Base-by-base conservation (phyloP, 208 protist genomes). In the Strigomonas galati region DNA sequence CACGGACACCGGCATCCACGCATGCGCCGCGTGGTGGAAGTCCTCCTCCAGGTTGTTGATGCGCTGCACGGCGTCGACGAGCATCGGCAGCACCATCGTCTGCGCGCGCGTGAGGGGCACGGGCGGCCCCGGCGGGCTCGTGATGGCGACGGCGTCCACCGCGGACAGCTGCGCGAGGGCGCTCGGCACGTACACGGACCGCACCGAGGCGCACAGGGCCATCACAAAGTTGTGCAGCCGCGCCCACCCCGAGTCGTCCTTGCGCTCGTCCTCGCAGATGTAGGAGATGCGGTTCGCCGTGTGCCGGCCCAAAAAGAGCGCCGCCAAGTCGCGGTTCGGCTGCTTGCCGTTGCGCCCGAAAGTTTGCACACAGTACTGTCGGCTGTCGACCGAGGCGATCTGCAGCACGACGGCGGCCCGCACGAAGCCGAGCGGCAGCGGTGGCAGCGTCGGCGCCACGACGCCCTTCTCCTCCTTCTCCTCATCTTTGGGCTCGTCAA, bases 291-390 rank as follows among this genome's bases (percentile, higher is more conserved):
- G 17, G 10, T n/a, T 10, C 17, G 10, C 43, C n/a, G 17, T 14
- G 51, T 10, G 9, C 12, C n/a, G 10, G 14, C 7, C 12, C 51
- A n/a, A 26, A 23, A 56, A 7, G 51, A 26, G 7, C n/a, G 51
- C 7, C n/a, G 51, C 51, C 14, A 56, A 26, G 51, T 56, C 51
- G 23, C 51, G 51, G 51, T 56, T 56, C n/a, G 51, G 51, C 51
- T 56, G 51, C 17, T 23, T 23, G 51, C 51, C 51, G 19, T 56
- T 56, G n/a, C 27, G 17, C 9, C 51, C 51, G 51, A 28, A 56
- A n/a, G n/a, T 24, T 10, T 56, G n/a, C n/a, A 56, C 9, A 26
- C 51, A 56, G 26, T 28, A 14, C 10, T 14, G 12, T 14, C 14
- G 9, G 15, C 51, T 27, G 30, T 28, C 6, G 21, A 52, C 14